Evolutionary conservation across 2,329 filamentous ascomycete genomes (phyloP), one percentile per base, ranked within the genome.

Genomic region (Epichloe gansuensis): DNA sequence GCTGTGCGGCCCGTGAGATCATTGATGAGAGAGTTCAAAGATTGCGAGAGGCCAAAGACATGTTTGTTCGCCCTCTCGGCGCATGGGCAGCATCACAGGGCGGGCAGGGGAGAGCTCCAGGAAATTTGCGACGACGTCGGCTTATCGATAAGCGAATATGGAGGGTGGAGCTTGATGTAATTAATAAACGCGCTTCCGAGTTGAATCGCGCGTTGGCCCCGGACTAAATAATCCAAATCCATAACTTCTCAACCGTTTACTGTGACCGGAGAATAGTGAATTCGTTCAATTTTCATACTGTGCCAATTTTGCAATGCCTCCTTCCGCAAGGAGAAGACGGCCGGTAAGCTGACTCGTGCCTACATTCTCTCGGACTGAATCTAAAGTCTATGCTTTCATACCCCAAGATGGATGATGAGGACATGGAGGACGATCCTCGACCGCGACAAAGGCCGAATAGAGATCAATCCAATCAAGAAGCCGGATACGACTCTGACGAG

Each of bases 401-500:
- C 9, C 31, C 31, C 52, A 15, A 67, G 62, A 57, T 46, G 7
- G 60, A 62, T 2, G 61, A 62, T 7, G 66, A 67, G 9, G 67
- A 68, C 13, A 46, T 59, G 8, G 67, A 70, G 11, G 64, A 68
- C 51, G 61, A 65, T 23, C 57, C 57, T 11, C 63, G 63, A 7
- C 63, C 64, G 5, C 61, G 61, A 21, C 68, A 68, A 57, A 63
- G 67, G 37, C 60, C 53, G 42, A 62, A 62, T 49, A 58, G 58
- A 45, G 57, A 61, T 17, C 58, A 56, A 35, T 66, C 58, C n/a
- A 66, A 64, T 44, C 67, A 61, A 4, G 65, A 65, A 37, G 61
- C 58, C 13, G 65, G 60, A 34, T 58, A 63, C 42, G 67, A 67
- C 5, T 69, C 68, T 5, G 73, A 68, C n/a, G 68, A 70, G 3